phyloP scores from a whole-genome alignment of 1,139 yeast species.

The Geotrichum histeridarum region DNA sequence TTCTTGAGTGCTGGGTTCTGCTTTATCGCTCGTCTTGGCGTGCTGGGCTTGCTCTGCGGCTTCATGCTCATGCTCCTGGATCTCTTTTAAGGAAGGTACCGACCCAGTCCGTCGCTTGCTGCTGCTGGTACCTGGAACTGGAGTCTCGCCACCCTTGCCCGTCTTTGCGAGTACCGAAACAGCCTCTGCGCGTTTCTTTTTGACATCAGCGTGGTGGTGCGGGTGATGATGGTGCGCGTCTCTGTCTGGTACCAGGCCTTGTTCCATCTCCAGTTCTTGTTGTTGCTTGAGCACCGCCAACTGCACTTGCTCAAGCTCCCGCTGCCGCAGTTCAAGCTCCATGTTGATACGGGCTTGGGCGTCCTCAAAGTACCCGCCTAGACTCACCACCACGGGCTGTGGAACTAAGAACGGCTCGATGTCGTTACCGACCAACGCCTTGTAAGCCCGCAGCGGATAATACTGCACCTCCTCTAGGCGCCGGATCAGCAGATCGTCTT shows the following conservation, averaged over 20 bases:
- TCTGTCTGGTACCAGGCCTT: too few species aligned
- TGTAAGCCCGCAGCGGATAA: slow-evolving; percentile 32
- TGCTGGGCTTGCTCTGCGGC: slow-evolving; percentile 28
- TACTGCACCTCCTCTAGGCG: slow-evolving; percentile 41
- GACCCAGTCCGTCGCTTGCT: slow-evolving; percentile 38
- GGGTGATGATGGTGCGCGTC: too few species aligned
- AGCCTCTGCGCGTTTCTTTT: too few species aligned
- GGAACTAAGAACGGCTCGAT: slow-evolving; percentile 58
- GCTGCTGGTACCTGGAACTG: slow-evolving; percentile 45
- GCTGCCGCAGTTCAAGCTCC: slow-evolving; percentile 13
- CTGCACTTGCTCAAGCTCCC: slow-evolving; percentile 10
- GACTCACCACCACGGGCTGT: slow-evolving; percentile 32
- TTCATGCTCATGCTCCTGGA: slow-evolving; percentile 61
- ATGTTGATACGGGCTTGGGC: slow-evolving; percentile 19
- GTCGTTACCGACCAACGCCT: slow-evolving; percentile 44
- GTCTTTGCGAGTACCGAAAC: too few species aligned
- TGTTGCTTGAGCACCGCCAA: slow-evolving; percentile 20
- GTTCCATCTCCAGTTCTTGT: slow-evolving; percentile 13
- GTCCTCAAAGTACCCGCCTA: background rate
- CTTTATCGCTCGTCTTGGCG: too few species aligned
- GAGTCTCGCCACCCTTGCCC: background rate
- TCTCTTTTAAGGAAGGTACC: slow-evolving; percentile 57
- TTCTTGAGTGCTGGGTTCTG: too few species aligned
- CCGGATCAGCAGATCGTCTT: slow-evolving; percentile 51
- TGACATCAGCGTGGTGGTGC: too few species aligned